phyloP scores from a whole-genome alignment of 495 filamentous ascomycete genomes.

The Penicillium lividum region DNA sequence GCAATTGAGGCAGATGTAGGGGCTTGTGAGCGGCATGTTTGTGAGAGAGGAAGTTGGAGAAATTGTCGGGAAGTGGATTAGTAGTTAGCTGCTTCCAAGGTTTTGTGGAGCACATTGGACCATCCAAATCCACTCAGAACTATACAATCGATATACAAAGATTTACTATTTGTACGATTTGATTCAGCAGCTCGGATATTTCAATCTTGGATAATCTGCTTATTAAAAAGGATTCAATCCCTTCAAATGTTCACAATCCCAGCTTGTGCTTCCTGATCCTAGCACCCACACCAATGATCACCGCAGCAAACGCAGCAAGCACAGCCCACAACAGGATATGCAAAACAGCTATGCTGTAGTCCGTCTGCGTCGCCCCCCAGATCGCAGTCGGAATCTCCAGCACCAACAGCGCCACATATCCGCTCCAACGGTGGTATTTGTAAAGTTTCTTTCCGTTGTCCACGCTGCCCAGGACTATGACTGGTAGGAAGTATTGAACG shows the following conservation, averaged over 20 bases:
- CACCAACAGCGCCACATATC: slow-evolving; percentile 67
- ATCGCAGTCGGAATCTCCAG: slow-evolving; percentile 69
- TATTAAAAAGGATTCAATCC: background rate
- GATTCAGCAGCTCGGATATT: too few species aligned
- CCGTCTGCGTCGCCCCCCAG: slow-evolving; percentile 71
- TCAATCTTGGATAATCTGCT: too few species aligned
- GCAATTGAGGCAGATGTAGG: slow-evolving; percentile 45
- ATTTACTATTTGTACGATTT: too few species aligned
- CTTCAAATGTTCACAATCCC: slow-evolving; percentile 47
- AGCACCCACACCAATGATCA: slow-evolving; percentile 68
- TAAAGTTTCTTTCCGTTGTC: slow-evolving; percentile 79
- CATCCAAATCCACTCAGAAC: background rate
- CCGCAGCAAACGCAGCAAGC: slow-evolving; percentile 57
- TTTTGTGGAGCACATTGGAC: background rate
- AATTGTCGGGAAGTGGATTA: slow-evolving; percentile 12
- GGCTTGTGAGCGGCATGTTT: slow-evolving; percentile 27
- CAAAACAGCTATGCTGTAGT: slow-evolving; percentile 60
- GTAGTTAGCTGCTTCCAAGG: slow-evolving; percentile 1
- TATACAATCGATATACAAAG: background rate
- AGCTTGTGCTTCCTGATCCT: slow-evolving; percentile 84
- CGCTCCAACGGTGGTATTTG: slow-evolving; percentile 83
- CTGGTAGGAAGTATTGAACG: slow-evolving; percentile 71
- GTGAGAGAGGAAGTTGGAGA: slow-evolving; percentile 12
- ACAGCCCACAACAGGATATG: slow-evolving; percentile 74
- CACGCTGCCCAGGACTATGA: slow-evolving; percentile 67